A percentile compares a stretch with the other conserved stretches of the same genome.
These are phyloP conservation scores for Colletotrichum chrysophilum DNA, from an alignment of 2,329 filamentous ascomycete species.

Conservation along the genomic window DNA sequence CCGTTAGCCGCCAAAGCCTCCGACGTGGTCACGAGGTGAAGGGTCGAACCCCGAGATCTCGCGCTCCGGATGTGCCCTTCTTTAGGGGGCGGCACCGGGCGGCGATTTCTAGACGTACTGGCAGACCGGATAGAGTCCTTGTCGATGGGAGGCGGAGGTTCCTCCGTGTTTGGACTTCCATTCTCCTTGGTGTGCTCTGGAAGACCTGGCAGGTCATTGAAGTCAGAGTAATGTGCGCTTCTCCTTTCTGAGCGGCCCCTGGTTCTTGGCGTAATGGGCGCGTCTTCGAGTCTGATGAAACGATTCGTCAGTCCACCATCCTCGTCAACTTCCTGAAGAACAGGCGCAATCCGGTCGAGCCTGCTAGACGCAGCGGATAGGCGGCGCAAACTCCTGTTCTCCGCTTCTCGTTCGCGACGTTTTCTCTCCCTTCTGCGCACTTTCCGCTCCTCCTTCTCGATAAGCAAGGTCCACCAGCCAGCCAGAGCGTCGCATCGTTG, in stretches of 20 bases:
- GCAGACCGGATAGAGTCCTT: conserved; percentile 78
- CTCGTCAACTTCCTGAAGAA: conserved; percentile 79
- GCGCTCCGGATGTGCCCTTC: conserved; percentile 73
- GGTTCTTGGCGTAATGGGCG: conserved; percentile 61
- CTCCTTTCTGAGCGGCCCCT: conserved; percentile 81
- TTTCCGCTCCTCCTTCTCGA: conserved; percentile 95
- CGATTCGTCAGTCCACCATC: conserved; percentile 64
- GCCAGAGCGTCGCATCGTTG: conserved; percentile 89
- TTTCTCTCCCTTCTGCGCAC: conserved; percentile 80
- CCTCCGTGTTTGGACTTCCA: conserved; percentile 47
- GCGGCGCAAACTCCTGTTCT: conserved; percentile 79
- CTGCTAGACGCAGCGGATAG: conserved; percentile 90
- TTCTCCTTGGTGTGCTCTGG: conserved; percentile 62
- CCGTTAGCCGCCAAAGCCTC: conserved; percentile 49
- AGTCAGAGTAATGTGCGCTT: conserved; percentile 68
- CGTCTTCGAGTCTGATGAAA: conserved; percentile 47
- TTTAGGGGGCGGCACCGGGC: conserved; percentile 83
- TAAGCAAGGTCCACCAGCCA: conserved; percentile 93
- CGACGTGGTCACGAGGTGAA: conserved; percentile 79
- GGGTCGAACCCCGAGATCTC: conserved; percentile 79
- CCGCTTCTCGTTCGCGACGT: conserved; percentile 81
- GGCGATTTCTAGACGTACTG: conserved; percentile 79
- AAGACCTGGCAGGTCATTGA: conserved; percentile 78
- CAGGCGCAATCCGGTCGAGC: conserved; percentile 79
- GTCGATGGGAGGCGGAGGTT: conserved; percentile 76